A percentile compares a stretch with the other conserved stretches of the same genome.
Conservation (phyloP, 1,284 basidiomycete genomes). For the Cystobasidium pallidum region DNA sequence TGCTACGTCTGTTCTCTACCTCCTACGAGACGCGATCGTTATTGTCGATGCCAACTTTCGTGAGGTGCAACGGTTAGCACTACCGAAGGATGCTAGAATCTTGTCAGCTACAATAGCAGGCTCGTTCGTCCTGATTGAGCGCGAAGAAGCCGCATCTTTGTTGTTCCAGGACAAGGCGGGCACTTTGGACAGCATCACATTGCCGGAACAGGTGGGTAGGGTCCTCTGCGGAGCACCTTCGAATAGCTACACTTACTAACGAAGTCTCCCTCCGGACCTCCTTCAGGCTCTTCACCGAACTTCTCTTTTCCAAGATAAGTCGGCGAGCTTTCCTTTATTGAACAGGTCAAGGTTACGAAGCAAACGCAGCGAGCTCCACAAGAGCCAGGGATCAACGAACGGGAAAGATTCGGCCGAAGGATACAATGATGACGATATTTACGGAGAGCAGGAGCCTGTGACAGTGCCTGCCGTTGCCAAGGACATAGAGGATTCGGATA, state of each 20-base stretch:
- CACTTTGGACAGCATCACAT: background rate
- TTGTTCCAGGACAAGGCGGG: conserved; percentile 2
- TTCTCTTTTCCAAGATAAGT: background rate
- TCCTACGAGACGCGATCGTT: conserved; percentile 17
- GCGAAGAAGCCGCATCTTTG: conserved; percentile 6
- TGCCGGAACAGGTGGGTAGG: conserved; percentile 13
- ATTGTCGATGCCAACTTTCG: conserved; percentile 21
- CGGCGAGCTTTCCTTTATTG: background rate
- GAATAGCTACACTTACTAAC: background rate
- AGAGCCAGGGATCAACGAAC: background rate
- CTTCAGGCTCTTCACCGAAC: background rate
- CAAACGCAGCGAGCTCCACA: conserved; percentile 3
- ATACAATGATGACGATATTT: conserved; percentile 40
- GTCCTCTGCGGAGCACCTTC: too few relatives aligned
- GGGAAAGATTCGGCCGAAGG: background rate
- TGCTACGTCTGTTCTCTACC: conserved; percentile 4
- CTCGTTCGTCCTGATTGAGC: conserved; percentile 28
- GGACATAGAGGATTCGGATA: conserved; percentile 1
- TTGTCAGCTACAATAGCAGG: conserved; percentile 22
- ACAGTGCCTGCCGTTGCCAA: background rate
- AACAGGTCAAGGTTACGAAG: background rate
- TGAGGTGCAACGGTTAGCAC: background rate
- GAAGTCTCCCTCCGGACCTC: background rate
- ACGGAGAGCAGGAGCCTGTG: conserved; percentile 11
- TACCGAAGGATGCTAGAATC: conserved; percentile 9